A percentile compares a stretch with the other conserved stretches of the same genome.
These are phyloP conservation scores for Paramecium primaurelia DNA, from an alignment of 73 alveolate genomes.

Conservation along the genomic window DNA sequence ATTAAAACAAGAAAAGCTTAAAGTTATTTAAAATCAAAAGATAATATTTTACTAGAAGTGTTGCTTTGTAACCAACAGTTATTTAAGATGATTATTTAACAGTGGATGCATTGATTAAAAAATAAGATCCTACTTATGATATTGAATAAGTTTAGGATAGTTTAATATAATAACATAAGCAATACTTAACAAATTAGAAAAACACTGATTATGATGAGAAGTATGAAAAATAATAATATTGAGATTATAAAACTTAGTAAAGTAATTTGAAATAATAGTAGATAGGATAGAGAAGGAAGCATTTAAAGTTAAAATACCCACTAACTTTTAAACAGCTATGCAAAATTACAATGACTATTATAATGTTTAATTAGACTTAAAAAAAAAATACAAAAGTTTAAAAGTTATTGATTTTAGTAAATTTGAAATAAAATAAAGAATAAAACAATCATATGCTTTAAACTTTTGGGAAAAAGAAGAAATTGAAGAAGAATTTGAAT, in stretches of 20 bases:
- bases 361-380: not conserved
- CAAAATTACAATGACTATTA: constrained; percentile 4
- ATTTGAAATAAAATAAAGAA: not conserved
- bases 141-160: not conserved
- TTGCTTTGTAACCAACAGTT: not conserved
- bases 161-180: not conserved
- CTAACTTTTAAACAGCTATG: not conserved
- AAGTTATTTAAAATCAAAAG: not conserved
- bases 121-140: not conserved
- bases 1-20: not conserved
- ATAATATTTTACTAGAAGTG: not conserved
- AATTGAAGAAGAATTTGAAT: not conserved
- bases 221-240: constrained; percentile 7
- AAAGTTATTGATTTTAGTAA: not conserved
- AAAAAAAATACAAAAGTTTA: not conserved
- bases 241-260: not conserved
- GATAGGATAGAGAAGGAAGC: constrained; percentile 27
- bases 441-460: not conserved
- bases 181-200: not conserved
- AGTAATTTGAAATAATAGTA: constrained; percentile 22
- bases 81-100: constrained; percentile 8
- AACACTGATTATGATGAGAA: constrained; percentile 33
- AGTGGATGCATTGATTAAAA: not conserved
- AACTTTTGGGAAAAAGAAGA: not conserved
- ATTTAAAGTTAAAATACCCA: not conserved